Evolutionary conservation across 495 filamentous ascomycete species (phyloP).

Genomic region (Hypoxylon fragiforme): DNA sequence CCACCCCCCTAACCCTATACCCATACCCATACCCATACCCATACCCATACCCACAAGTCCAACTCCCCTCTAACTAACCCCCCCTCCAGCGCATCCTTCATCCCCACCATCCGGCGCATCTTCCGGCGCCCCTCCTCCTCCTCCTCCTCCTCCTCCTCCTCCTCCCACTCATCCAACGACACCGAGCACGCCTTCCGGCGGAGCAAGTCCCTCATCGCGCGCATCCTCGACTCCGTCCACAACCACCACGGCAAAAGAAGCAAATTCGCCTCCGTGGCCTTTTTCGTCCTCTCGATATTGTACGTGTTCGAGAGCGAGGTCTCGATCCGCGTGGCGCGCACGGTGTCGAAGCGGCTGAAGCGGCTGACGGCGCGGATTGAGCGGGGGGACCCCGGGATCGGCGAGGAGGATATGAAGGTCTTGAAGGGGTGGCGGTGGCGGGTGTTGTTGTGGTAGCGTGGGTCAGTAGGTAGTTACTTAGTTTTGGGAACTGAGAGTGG

Average conservation of each 20-base stretch:
- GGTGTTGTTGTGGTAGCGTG: slow-evolving; percentile 47
- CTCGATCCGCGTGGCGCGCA: slow-evolving; percentile 46
- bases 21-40: no score
- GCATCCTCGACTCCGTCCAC: slow-evolving; percentile 43
- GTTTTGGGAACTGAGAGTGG: no score
- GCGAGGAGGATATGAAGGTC: slow-evolving; percentile 45
- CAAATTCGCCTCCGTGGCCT: slow-evolving; percentile 47
- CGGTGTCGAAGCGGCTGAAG: slow-evolving; percentile 45
- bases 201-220: slow-evolving; percentile 45
- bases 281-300: slow-evolving; percentile 50
- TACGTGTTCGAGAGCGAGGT: slow-evolving; percentile 55
- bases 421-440: slow-evolving; percentile 52
- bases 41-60: no score
- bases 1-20: no score
- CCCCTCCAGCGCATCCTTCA: slow-evolving; percentile 42
- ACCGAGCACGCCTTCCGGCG: slow-evolving; percentile 53
- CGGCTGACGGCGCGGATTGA: slow-evolving; percentile 47
- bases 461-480: no score
- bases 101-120: slow-evolving; percentile 46
- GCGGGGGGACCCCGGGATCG: slow-evolving; percentile 42
- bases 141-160: no score
- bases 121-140: no score
- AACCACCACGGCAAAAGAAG: no score
- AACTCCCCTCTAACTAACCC: no score
- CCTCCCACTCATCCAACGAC: slow-evolving; percentile 39